Percentiles rank a stretch among this genome's conserved stretches.
Evolutionary conservation across 2,329 filamentous ascomycete species (phyloP).

Genomic region (Fusarium sp.): DNA sequence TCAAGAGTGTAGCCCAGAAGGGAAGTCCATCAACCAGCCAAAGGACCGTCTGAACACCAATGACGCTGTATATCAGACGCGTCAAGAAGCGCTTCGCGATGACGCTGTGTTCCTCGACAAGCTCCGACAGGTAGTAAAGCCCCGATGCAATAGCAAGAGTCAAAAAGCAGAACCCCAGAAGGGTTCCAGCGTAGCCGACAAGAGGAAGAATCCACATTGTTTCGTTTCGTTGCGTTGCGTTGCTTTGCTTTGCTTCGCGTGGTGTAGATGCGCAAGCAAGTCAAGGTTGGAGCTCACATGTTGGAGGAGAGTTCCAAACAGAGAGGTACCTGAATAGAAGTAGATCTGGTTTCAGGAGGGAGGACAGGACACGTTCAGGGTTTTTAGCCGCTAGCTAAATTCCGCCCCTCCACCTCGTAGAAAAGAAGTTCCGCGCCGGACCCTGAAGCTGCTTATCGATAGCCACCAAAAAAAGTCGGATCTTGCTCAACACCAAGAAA

Average conservation of each 20-base stretch:
- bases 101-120: constrained; percentile 98
- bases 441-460: constrained; percentile 40
- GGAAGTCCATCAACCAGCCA: constrained; percentile 89
- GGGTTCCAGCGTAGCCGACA: constrained; percentile 86
- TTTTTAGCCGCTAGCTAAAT: constrained; percentile 33
- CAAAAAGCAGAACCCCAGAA: constrained; percentile 91
- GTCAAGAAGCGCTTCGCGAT: constrained; percentile 87
- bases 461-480: constrained; percentile 47
- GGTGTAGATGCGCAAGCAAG: constrained; percentile 21
- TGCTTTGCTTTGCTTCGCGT: not conserved
- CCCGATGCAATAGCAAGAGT: constrained; percentile 98
- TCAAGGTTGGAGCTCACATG: constrained; percentile 40
- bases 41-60: constrained; percentile 78
- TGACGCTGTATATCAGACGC: constrained; percentile 84
- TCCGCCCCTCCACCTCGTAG: constrained; percentile 1
- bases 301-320: constrained; percentile 21
- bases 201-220: constrained; percentile 96
- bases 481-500: constrained; percentile 30
- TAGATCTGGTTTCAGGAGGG: constrained; percentile 20
- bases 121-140: constrained; percentile 96
- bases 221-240: constrained; percentile 29
- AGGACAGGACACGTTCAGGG: constrained; percentile 39
- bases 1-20: constrained; percentile 76
- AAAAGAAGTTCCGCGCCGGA: constrained; percentile 8
- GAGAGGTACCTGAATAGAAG: constrained; percentile 11